Conservation (phyloP, 805 yeast species). For the Starmera pachycereana region DNA sequence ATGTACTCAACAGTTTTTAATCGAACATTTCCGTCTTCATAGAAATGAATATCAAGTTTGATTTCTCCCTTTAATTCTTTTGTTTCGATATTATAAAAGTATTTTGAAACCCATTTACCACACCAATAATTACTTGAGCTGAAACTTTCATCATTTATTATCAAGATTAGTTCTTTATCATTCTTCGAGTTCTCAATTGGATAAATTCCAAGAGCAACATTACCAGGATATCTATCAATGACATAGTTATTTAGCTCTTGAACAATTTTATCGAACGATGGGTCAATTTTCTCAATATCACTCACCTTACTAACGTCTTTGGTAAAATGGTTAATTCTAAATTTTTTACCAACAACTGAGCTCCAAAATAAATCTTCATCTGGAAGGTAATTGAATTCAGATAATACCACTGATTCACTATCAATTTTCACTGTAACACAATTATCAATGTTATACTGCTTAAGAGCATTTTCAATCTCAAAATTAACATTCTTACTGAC, state of each 20-base stretch:
- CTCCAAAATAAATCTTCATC: slow-evolving; percentile 46
- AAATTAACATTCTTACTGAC: slow-evolving; percentile 28
- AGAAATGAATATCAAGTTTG: slow-evolving; percentile 75
- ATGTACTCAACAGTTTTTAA: slow-evolving; percentile 39
- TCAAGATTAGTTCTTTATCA: slow-evolving; percentile 26
- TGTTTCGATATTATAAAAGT: slow-evolving; percentile 29
- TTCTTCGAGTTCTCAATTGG: slow-evolving; percentile 15
- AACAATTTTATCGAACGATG: slow-evolving; percentile 9
- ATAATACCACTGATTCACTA: slow-evolving; percentile 30
- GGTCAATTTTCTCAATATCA: slow-evolving; percentile 17
- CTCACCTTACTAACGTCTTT: slow-evolving; percentile 45
- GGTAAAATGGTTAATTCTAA: slow-evolving; percentile 48
- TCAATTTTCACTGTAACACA: slow-evolving; percentile 23
- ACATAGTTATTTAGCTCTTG: slow-evolving; percentile 35
- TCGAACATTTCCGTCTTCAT: slow-evolving; percentile 92
- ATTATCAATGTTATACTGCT: slow-evolving; percentile 30
- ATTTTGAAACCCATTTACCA: slow-evolving; percentile 78
- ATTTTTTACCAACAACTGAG: slow-evolving; percentile 32
- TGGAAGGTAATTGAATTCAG: slow-evolving; percentile 37
- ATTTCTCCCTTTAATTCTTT: slow-evolving; percentile 41
- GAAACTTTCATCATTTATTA: slow-evolving; percentile 61
- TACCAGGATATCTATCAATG: slow-evolving; percentile 56
- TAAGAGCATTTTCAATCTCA: slow-evolving; percentile 25
- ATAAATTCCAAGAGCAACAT: slow-evolving; percentile 33
- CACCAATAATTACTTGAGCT: slow-evolving; percentile 77